Evolutionary conservation across 1,284 basidiomycete genomes (phyloP).

Genomic region (Nidula niveotomentosa): DNA sequence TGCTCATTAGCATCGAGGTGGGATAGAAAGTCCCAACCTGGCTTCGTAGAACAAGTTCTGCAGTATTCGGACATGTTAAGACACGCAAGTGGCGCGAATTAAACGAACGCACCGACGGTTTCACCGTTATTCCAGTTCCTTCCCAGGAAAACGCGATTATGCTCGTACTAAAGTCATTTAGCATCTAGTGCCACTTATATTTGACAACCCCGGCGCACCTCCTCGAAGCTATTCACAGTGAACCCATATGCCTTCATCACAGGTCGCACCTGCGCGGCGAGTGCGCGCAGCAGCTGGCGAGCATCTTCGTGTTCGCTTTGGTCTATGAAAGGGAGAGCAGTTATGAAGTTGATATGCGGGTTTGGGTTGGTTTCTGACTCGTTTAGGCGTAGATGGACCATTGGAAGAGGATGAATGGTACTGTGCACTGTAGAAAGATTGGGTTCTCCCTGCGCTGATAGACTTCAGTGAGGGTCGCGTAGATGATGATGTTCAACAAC

Average conservation of each 20-base stretch:
- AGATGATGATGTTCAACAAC: too few relatives aligned
- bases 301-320: constrained; percentile 52
- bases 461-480: too few relatives aligned
- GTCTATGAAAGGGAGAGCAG: constrained; percentile 47
- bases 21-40: constrained; percentile 59
- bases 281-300: constrained; percentile 65
- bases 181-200: too few relatives aligned
- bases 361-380: constrained; percentile 72
- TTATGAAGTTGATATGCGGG: constrained; percentile 73
- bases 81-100: neutral
- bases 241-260: constrained; percentile 80
- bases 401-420: constrained; percentile 19
- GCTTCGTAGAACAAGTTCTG: constrained; percentile 73
- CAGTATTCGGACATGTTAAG: neutral
- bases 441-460: too few relatives aligned
- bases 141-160: constrained; percentile 74
- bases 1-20: constrained; percentile 69
- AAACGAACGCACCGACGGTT: constrained; percentile 54
- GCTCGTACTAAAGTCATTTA: constrained; percentile 54
- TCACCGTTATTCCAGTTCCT: constrained; percentile 83
- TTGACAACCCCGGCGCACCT: constrained; percentile 39
- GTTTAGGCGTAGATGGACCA: constrained; percentile 75
- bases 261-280: constrained; percentile 79
- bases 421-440: too few relatives aligned
- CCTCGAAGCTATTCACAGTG: constrained; percentile 74